A percentile compares a stretch with the other conserved stretches of the same genome.
Evolutionary conservation across 805 yeast species (phyloP).

Genomic region (Cyberlindnera sargentensis): DNA sequence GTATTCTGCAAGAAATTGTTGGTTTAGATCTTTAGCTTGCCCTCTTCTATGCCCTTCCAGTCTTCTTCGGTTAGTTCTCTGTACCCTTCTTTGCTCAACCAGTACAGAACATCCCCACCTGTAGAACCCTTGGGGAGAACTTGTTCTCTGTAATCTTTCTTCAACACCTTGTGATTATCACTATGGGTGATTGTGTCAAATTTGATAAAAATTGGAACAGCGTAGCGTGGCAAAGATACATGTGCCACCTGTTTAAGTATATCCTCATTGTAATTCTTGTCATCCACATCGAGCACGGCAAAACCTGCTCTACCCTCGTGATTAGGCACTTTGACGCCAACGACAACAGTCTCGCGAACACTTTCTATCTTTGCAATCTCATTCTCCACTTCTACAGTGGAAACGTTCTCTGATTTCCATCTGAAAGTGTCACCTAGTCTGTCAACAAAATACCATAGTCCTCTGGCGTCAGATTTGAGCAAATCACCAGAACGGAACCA

Average conservation of each 20-base stretch:
- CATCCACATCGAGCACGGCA: slow-evolving; percentile 59
- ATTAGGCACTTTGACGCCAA: slow-evolving; percentile 75
- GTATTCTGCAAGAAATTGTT: no score
- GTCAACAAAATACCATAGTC: slow-evolving; percentile 78
- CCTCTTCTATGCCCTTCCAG: slow-evolving; percentile 39
- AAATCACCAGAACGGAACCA: slow-evolving; percentile 89
- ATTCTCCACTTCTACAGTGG: slow-evolving; percentile 89
- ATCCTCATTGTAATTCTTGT: slow-evolving; percentile 17
- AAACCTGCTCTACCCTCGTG: slow-evolving; percentile 96
- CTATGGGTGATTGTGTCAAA: slow-evolving; percentile 55
- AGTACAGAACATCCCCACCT: slow-evolving; percentile 58
- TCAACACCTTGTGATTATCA: slow-evolving; percentile 79
- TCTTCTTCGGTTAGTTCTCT: slow-evolving; percentile 45
- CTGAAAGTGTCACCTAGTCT: slow-evolving; percentile 92
- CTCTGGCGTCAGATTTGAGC: slow-evolving; percentile 58
- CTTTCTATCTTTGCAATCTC: slow-evolving; percentile 36
- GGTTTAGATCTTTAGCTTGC: slow-evolving; percentile 14
- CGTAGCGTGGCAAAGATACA: slow-evolving; percentile 68
- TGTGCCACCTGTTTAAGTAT: slow-evolving; percentile 32
- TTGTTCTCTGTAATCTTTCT: slow-evolving; percentile 61
- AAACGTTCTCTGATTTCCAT: slow-evolving; percentile 95
- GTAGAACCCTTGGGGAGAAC: slow-evolving; percentile 58
- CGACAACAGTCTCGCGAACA: slow-evolving; percentile 71
- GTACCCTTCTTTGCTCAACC: slow-evolving; percentile 56
- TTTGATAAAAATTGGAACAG: slow-evolving; percentile 77